These are phyloP conservation scores for Homolaphlyctis polyrhiza DNA, from an alignment of 371 early-diverging fungal species.

Conservation along the genomic window DNA sequence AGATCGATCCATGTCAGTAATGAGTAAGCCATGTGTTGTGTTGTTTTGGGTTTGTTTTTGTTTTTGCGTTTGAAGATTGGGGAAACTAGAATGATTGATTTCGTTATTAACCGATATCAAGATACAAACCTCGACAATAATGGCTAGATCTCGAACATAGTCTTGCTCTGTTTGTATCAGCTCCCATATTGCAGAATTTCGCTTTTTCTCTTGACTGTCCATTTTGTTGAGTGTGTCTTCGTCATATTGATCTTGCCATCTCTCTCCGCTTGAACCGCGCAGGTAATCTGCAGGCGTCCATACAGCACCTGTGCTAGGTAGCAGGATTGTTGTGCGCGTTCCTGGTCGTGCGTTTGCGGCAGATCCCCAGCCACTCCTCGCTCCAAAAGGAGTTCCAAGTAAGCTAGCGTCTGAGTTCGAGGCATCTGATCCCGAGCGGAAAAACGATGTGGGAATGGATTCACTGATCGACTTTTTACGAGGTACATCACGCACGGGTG, in stretches of 20 bases:
- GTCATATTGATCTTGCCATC: constrained; percentile 28
- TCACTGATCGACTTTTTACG: no score
- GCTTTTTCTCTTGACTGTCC: constrained; percentile 25
- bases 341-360: no score
- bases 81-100: constrained; percentile 3
- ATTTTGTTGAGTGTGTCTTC: constrained; percentile 16
- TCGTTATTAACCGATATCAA: neutral
- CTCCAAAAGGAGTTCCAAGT: no score
- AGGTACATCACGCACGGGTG: no score
- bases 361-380: no score
- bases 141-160: constrained; percentile 45
- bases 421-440: no score
- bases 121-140: constrained; percentile 46
- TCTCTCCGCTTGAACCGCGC: neutral
- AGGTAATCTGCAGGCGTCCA: neutral
- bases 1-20: neutral
- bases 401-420: no score
- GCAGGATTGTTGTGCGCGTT: neutral
- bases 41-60: no score
- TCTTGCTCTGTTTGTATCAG: constrained; percentile 44
- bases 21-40: no score
- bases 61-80: no score
- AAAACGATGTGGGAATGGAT: no score
- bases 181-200: constrained; percentile 41
- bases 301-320: neutral